Evolutionary conservation across 352 stramenopile genomes (phyloP).

Genomic region (Lagenidium giganteum): DNA sequence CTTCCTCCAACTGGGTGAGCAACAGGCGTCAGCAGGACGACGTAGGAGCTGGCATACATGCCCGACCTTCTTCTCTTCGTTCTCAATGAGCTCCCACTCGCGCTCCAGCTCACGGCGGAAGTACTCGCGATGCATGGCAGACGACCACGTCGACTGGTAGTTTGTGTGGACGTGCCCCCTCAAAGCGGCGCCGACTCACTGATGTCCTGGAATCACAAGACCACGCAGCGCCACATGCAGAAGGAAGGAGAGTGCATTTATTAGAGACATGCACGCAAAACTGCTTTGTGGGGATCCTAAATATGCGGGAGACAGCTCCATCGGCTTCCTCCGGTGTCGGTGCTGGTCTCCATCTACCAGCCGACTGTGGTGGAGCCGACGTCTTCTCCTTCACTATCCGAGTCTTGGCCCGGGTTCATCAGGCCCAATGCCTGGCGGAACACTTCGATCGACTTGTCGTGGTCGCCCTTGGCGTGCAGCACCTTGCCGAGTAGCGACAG

Average conservation of each 20-base stretch:
- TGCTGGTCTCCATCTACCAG: constrained; percentile 32
- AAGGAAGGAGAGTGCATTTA: no score
- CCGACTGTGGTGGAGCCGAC: constrained; percentile 76
- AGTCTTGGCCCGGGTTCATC: constrained; percentile 61
- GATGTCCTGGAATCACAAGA: no score
- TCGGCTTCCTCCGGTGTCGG: no score
- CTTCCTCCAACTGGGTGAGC: constrained; percentile 40
- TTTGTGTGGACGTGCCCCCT: no score
- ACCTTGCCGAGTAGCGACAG: constrained; percentile 82
- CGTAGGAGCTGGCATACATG: neutral
- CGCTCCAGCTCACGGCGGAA: constrained; percentile 53
- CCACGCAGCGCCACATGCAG: no score
- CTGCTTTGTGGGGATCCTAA: no score
- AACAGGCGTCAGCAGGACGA: neutral
- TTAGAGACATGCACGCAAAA: no score
- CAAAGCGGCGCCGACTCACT: no score
- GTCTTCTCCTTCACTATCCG: constrained; percentile 66
- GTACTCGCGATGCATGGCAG: constrained; percentile 36
- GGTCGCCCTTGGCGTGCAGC: constrained; percentile 69
- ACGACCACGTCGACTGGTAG: no score
- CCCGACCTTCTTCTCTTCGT: constrained; percentile 54
- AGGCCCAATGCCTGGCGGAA: constrained; percentile 73
- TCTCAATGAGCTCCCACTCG: constrained; percentile 51
- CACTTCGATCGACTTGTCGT: constrained; percentile 68
- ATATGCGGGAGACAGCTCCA: no score